These are phyloP conservation scores for Cadophora sp. DNA, from an alignment of 2,329 filamentous ascomycete species.

Conservation along the genomic window DNA sequence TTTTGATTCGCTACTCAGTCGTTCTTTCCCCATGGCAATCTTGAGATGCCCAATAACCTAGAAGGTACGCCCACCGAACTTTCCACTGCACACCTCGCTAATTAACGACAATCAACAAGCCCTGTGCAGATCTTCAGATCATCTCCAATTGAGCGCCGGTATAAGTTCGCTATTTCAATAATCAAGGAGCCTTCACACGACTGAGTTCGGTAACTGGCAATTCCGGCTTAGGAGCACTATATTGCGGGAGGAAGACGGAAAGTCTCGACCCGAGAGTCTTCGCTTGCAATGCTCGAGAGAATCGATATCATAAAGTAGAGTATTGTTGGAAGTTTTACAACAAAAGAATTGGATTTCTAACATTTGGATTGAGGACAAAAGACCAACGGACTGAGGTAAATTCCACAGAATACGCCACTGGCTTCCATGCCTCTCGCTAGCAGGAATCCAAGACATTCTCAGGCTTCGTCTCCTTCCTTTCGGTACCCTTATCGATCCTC, in stretches of 20 bases:
- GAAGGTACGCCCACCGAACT: not conserved
- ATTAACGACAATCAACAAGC: not conserved
- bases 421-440: slow-evolving; percentile 4
- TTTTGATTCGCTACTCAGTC: too few relatives aligned
- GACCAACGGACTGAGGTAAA: not conserved
- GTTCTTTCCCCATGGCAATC: not conserved
- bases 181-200: not conserved
- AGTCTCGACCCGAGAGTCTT: not conserved
- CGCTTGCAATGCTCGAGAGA: not conserved
- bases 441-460: not conserved
- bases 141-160: not conserved
- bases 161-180: not conserved
- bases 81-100: not conserved
- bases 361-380: too few relatives aligned
- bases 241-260: not conserved
- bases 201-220: not conserved
- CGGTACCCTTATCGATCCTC: slow-evolving; percentile 10
- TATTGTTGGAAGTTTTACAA: too few relatives aligned
- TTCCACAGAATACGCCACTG: not conserved
- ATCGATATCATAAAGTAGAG: too few relatives aligned
- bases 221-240: slow-evolving; percentile 3
- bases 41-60: too few relatives aligned
- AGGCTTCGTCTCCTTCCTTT: slow-evolving; percentile 15
- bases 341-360: too few relatives aligned
- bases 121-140: not conserved